Conservation (phyloP, 371 early-diverging fungal genomes). For the Mortierella sp. region DNA sequence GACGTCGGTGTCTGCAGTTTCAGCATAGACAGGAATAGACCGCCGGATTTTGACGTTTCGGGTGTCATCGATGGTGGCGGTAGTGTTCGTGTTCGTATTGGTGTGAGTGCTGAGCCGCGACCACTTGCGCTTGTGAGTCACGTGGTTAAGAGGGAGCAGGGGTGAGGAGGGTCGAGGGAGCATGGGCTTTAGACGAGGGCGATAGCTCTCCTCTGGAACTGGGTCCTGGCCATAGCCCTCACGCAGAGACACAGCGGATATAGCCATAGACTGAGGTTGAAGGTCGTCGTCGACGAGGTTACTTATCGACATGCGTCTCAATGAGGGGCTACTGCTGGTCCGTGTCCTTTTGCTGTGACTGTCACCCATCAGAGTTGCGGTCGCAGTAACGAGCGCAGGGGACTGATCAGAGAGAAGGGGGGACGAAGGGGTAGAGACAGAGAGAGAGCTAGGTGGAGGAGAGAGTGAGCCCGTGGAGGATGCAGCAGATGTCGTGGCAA, state of each 20-base stretch:
- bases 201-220: conserved; percentile 20
- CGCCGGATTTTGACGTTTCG: conserved; percentile 28
- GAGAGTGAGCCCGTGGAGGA: conserved; percentile 35
- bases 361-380: conserved; percentile 9
- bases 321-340: conserved; percentile 36
- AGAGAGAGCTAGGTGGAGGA: conserved; percentile 18
- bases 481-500: conserved; percentile 13
- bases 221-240: conserved; percentile 8
- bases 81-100: conserved; percentile 7
- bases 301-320: conserved; percentile 36
- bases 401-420: conserved; percentile 8
- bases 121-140: conserved; percentile 49
- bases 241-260: no score
- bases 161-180: conserved; percentile 32
- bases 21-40: conserved; percentile 16
- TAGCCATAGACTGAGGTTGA: no score
- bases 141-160: conserved; percentile 15
- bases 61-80: conserved; percentile 13
- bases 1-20: background rate
- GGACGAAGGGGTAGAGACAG: conserved; percentile 21
- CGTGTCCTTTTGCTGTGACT: conserved; percentile 41
- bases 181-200: conserved; percentile 29
- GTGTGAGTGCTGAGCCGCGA: conserved; percentile 36
- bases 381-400: background rate
- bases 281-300: conserved; percentile 28